Base-by-base conservation (phyloP, 108 stramenopile species). In the Conticribra guillardii region DNA sequence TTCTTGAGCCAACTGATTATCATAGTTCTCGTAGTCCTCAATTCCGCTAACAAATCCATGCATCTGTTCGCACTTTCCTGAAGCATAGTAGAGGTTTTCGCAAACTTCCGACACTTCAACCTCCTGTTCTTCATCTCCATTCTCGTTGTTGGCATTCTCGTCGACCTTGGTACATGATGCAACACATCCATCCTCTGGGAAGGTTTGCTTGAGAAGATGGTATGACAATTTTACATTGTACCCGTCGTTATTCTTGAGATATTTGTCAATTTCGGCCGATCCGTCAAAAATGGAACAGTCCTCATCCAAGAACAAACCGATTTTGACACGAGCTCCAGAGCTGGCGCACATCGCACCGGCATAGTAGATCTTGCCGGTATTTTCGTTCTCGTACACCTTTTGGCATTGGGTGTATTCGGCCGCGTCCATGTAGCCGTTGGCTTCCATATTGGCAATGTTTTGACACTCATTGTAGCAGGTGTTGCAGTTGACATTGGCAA, bases 161-260 rank as follows among this genome's bases (percentile, higher is more conserved):
- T 73, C 72, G n/a, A 69, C 62, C 0, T 71, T 41, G 2, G 61
- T 22, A 76, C 94, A 95, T 4, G 85, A 87, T 0, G 67, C 67
- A 17, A 89, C 71, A 65, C 89, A 95, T 0, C 70, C 64, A 33
- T 71, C 64, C 16, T 60, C 67, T 2, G 79, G 37, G 84, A 91
- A 95, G 0, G 82, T 85, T 2, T 81, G 89, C 67, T 92, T 95
- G 67, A 95, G 64, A n/a, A 95, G 74, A 57, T 89, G 88, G 69
- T 95, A 91, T 9, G 87, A 87, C 54, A 95, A 78, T 69, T 88
- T 85, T 71, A 89, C 79, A 54, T 80, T 80, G 59, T 80, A 80
- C 54, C 79, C 79, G 26, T 89, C 69, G n/a, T 84, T 80, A 66
- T 73, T 80, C 65, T 82, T 83, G 65, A 82, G 63, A 74, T 95